Evolutionary conservation across 352 stramenopile species (phyloP), one percentile per base, ranked within the genome.

Genomic region (Pythium folliculosum): DNA sequence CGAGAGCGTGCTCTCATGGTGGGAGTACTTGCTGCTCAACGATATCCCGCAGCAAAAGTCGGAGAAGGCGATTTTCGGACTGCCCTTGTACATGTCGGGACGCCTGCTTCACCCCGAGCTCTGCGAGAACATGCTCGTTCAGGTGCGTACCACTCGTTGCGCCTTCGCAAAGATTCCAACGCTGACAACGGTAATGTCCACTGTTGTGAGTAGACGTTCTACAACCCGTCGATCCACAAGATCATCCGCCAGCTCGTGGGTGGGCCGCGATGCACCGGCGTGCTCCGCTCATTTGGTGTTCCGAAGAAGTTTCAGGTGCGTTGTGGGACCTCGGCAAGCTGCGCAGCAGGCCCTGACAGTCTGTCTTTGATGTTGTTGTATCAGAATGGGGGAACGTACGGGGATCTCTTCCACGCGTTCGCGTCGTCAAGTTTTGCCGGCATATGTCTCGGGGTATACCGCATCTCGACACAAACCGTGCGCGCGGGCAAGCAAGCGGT

Each of bases 81-180:
- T 93, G 14, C 87, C 88, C 56, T 69, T 95, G 10, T 95, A 86
- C 74, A 95, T 95, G 88, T 94, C 85, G 0, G 88, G 88, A 2
- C 73, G 88, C 5, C 76, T 95, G 4, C 71, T 95, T 12, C 88
- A 95, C 47, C 85, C 88, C 17, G 78, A 95, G 56, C 56, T 95
- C 23, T 94, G 88, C 54, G 88, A 95, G 70, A 95, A 93, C 63
- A 92, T 95, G 82, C 76, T 92, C 37, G 82, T 89, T 1, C 82
- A 90, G 78, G 81, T 89, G 67, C 27, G 66, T 59, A 7, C 5
- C 2, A 6, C 14, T 47, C 2, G 40, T 21, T 12, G 13, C 14
- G 2, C 9, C 9, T 2, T 47, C 14, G 40, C 8, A 4, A 40
- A 1, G 40, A n/a, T 47, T 21, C 4, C 2, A 43, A 17, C 4